Percentiles rank a stretch among this genome's conserved stretches.
Conservation (phyloP, 1,284 basidiomycete species). For the Nidula niveotomentosa region DNA sequence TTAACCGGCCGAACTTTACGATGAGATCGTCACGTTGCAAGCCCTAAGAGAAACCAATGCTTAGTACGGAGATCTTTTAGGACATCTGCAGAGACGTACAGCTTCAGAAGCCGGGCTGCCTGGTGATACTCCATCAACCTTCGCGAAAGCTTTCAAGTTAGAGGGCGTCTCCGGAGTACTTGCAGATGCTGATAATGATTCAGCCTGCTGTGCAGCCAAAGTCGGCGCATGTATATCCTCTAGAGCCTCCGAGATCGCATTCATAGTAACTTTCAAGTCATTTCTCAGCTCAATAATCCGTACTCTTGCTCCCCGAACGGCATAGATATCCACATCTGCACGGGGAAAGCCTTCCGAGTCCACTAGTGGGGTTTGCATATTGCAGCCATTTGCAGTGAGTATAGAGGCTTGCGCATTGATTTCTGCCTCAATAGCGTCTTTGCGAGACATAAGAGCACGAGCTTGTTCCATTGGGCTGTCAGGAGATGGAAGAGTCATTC, state of each 20-base stretch:
- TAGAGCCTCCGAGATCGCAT: constrained; percentile 66
- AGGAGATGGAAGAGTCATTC: constrained; percentile 40
- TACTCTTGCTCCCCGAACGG: constrained; percentile 73
- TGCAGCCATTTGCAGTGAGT: constrained; percentile 57
- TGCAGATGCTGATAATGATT: constrained; percentile 7
- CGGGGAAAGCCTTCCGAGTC: constrained; percentile 87
- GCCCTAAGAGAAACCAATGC: constrained; percentile 45
- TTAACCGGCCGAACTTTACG: constrained; percentile 70
- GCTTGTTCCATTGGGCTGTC: constrained; percentile 52
- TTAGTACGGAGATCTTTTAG: constrained; percentile 1
- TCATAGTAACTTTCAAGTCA: constrained; percentile 67
- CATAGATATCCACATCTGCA: constrained; percentile 80
- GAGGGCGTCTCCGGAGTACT: constrained; percentile 6
- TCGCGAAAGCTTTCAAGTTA: constrained; percentile 60
- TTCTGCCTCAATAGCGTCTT: constrained; percentile 64
- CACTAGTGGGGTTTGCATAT: constrained; percentile 71
- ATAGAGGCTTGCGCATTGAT: constrained; percentile 60
- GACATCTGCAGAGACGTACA: constrained; percentile 41
- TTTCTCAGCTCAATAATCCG: constrained; percentile 78
- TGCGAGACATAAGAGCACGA: constrained; percentile 56
- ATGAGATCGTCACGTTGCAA: constrained; percentile 72
- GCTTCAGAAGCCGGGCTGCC: constrained; percentile 78
- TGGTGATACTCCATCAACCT: constrained; percentile 76
- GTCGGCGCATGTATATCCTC: constrained; percentile 63
- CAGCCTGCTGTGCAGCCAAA: constrained; percentile 18